Percentiles rank a stretch among this genome's conserved stretches.
These are phyloP conservation scores for Thielaviopsis euricoi DNA, from an alignment of 2,329 filamentous ascomycete species.

Conservation along the genomic window DNA sequence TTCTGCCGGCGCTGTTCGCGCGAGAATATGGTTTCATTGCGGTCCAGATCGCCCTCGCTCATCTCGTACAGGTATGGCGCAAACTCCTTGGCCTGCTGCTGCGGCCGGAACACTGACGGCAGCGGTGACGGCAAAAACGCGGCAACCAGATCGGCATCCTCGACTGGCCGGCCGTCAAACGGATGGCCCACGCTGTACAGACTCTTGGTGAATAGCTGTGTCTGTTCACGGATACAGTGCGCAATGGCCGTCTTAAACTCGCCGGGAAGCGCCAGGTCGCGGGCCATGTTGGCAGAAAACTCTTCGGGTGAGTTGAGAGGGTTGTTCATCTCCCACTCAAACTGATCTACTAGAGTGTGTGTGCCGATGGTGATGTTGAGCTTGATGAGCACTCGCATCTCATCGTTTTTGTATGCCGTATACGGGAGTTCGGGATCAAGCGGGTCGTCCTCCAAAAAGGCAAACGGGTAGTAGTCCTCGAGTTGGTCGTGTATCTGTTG, in stretches of 20 bases:
- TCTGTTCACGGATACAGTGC: slow-evolving; percentile 92
- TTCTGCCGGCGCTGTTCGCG: slow-evolving; percentile 90
- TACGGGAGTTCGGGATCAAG: slow-evolving; percentile 84
- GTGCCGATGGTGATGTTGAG: slow-evolving; percentile 95
- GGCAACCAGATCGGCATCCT: slow-evolving; percentile 75
- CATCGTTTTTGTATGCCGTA: slow-evolving; percentile 91
- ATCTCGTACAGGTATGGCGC: slow-evolving; percentile 88
- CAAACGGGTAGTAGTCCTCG: slow-evolving; percentile 82
- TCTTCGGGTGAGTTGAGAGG: slow-evolving; percentile 86
- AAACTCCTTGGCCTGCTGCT: slow-evolving; percentile 87
- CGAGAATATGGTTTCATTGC: slow-evolving; percentile 82
- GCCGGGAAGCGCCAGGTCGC: slow-evolving; percentile 76
- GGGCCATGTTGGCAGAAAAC: slow-evolving; percentile 77
- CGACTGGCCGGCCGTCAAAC: slow-evolving; percentile 84
- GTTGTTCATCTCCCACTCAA: slow-evolving; percentile 98
- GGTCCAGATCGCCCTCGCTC: slow-evolving; percentile 75
- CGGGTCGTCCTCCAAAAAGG: slow-evolving; percentile 77
- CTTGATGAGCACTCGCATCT: slow-evolving; percentile 93
- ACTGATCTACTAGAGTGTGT: slow-evolving; percentile 88
- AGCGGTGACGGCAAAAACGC: slow-evolving; percentile 78
- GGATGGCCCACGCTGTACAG: slow-evolving; percentile 86
- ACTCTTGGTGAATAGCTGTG: slow-evolving; percentile 84
- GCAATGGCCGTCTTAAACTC: slow-evolving; percentile 97
- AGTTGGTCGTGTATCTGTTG: slow-evolving; percentile 76
- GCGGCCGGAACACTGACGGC: slow-evolving; percentile 68